Conservation (phyloP, 495 filamentous ascomycete genomes). For the Sporormia fimetaria region DNA sequence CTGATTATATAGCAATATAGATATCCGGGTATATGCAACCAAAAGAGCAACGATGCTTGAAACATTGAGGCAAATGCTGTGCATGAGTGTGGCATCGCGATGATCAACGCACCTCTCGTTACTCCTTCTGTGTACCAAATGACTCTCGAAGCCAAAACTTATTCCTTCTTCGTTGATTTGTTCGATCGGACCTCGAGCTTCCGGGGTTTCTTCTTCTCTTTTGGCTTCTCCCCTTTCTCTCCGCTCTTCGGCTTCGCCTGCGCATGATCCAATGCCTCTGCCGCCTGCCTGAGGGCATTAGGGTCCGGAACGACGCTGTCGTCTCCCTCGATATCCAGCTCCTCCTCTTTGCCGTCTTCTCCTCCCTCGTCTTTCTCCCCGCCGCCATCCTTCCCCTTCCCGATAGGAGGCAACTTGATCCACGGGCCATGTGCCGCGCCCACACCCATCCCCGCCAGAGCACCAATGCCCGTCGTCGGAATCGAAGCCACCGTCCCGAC, state of each 20-base stretch:
- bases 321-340: neutral
- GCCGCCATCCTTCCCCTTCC: conserved; percentile 1
- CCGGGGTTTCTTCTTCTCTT: conserved; percentile 13
- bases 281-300: conserved; percentile 4
- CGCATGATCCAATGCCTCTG: conserved; percentile 5
- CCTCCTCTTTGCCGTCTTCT: neutral
- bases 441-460: conserved; percentile 12
- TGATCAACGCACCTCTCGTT: no score
- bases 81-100: no score
- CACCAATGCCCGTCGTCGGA: conserved; percentile 12
- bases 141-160: no score
- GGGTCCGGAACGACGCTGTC: conserved; percentile 10
- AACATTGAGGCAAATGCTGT: no score
- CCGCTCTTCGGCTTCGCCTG: neutral
- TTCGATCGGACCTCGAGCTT: conserved; percentile 9
- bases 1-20: no score
- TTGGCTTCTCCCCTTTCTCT: neutral
- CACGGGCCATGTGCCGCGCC: conserved; percentile 16
- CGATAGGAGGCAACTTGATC: conserved; percentile 11
- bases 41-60: no score
- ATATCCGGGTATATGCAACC: no score
- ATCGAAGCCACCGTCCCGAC: conserved; percentile 13
- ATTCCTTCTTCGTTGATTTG: no score
- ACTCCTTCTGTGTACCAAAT: no score
- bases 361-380: neutral